These are phyloP conservation scores for Carex kokanica DNA, from an alignment of 176 grass and related monocot genomes.

Conservation along the genomic window DNA sequence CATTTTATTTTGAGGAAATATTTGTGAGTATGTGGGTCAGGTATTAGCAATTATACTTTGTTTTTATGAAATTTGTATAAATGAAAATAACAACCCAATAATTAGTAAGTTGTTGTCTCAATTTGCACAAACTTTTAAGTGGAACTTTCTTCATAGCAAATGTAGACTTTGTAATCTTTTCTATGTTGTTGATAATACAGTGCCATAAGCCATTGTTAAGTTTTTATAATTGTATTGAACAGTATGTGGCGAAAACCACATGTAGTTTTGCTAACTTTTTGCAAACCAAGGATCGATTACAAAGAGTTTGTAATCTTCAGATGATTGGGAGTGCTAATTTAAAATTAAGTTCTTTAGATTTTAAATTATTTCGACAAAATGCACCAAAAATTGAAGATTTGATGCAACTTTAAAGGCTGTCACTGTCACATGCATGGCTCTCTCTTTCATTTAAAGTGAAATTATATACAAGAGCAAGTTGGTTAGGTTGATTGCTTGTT, in stretches of 20 bases:
- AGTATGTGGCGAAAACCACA: not conserved
- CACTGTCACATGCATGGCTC: slow-evolving; percentile 23
- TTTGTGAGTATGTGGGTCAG: not conserved
- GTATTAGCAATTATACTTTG: not conserved
- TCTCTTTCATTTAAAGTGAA: slow-evolving; percentile 21
- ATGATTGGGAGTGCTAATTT: not conserved
- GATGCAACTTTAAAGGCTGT: slow-evolving; percentile 21
- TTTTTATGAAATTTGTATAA: not conserved
- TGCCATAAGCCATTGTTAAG: not conserved
- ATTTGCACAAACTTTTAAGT: not conserved
- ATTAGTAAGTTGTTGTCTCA: not conserved
- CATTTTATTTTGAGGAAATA: not conserved
- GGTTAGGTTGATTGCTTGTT: slow-evolving; percentile 13
- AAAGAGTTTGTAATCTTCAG: not conserved
- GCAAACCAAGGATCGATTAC: not conserved
- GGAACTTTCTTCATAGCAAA: not conserved
- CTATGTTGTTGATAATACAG: not conserved
- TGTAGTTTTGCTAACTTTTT: not conserved
- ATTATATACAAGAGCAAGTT: slow-evolving; percentile 25
- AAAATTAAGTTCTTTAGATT: not conserved
- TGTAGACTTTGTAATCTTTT: not conserved
- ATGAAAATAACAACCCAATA: not conserved
- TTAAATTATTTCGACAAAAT: not conserved
- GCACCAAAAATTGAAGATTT: slow-evolving; percentile 8
- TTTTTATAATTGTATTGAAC: not conserved